Base-by-base conservation (phyloP, 78 protist genomes). In the slime mould (Dictyostelium discoideum) region DNA sequence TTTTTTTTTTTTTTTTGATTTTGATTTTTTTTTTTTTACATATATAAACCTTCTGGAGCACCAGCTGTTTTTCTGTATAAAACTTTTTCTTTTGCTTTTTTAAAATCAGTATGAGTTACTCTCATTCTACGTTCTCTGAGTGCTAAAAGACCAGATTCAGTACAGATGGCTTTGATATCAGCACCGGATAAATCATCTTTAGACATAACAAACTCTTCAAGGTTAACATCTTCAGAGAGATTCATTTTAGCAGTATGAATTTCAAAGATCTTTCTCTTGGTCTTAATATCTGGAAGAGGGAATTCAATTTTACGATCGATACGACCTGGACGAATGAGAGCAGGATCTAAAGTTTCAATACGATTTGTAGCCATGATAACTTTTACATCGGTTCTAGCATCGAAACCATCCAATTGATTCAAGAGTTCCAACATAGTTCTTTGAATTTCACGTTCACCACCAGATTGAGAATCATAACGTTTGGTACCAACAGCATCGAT, bases 401-500 rank as follows among this genome's bases (percentile, higher is more conserved):
- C 99, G 84, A 99, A 99, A 11, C 99, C 99, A 88, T 99, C 99
- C 54, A 99, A 93, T 86, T 99, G 99, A 96, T 99, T 99, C 60
- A 99, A 98, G 26, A 99, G 96, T 97, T 99, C 99, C 42, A 99
- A 98, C 99, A 99, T 99, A 13, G 99, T 99, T 26, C 99, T 96
- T 97, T 99, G 99, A 87, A 99, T 99, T 87, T 99, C 99, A 42
- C 98, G 79, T 93, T 99, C 99, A 14, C 99, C 99, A n/a, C 99
- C 99, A 2, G 98, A 92, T 18, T 96, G 97, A 7, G 99, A 80
- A 86, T 99, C 99, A 95, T 98, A 99, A 24, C 99, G 84, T 92
- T 99, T 99, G 69, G 99, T 99, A 37, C 99, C 99, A 22, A 99
- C 98, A 29, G 99, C 99, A 79, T 99, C 99, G 65, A 99, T 99